Evolutionary conservation across 345 rosid genomes (phyloP).

Genomic region (Arabis hirsuta): DNA sequence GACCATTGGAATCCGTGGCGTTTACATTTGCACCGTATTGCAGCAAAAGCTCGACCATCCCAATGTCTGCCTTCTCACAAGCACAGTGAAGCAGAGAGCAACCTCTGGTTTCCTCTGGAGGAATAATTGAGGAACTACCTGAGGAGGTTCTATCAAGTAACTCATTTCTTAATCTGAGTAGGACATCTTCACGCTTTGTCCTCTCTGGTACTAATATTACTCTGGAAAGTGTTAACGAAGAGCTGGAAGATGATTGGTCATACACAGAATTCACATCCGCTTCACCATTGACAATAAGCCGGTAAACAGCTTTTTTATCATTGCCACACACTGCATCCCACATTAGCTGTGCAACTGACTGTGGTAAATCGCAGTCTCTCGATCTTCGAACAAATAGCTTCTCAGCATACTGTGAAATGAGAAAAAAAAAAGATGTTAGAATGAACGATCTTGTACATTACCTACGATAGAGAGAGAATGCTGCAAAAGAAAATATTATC

Average conservation of each 20-base stretch:
- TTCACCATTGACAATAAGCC: conserved; percentile 76
- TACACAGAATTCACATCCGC: conserved; percentile 70
- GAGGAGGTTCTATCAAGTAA: conserved; percentile 69
- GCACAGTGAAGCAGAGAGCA: conserved; percentile 93
- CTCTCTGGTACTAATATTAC: conserved; percentile 83
- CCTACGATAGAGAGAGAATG: conserved; percentile 3
- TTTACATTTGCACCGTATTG: conserved; percentile 93
- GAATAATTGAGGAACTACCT: conserved; percentile 59
- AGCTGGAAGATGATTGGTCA: conserved; percentile 63
- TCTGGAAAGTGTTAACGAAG: conserved; percentile 85
- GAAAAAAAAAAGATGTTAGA: neutral
- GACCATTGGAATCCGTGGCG: conserved; percentile 77
- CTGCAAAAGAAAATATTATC: neutral
- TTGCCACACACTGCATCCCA: conserved; percentile 90
- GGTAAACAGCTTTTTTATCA: conserved; percentile 90
- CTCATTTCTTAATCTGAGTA: conserved; percentile 61
- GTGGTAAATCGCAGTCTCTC: conserved; percentile 59
- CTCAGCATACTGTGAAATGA: conserved; percentile 76
- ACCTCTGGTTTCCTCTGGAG: conserved; percentile 68
- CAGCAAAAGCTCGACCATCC: conserved; percentile 94
- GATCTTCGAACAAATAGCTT: conserved; percentile 83
- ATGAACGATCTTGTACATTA: conserved; percentile 7
- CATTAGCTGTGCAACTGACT: conserved; percentile 65
- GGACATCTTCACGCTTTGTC: conserved; percentile 55
- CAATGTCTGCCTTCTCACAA: conserved; percentile 91